These are phyloP conservation scores for Amesomyces nigricolor DNA, from an alignment of 2,329 filamentous ascomycete species.

Conservation along the genomic window DNA sequence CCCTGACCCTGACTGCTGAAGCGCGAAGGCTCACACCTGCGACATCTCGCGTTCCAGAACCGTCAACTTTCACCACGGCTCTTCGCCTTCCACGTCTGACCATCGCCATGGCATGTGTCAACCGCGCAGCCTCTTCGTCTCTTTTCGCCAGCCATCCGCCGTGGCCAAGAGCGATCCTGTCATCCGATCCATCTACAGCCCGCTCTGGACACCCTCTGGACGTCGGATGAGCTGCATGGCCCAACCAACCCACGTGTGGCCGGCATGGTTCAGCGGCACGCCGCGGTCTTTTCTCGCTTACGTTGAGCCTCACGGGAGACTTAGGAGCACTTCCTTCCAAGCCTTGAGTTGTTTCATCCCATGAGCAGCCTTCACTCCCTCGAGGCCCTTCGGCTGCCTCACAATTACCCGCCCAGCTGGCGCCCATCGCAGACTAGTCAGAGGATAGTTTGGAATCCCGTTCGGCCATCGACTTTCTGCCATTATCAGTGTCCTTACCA, in stretches of 20 bases:
- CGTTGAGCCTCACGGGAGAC: neutral
- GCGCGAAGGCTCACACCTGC: constrained; percentile 22
- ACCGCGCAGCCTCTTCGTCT: neutral
- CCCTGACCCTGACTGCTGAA: constrained; percentile 24
- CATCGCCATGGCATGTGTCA: constrained; percentile 19
- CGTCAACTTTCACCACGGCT: constrained; percentile 19
- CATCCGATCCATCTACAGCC: constrained; percentile 16
- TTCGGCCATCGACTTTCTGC: neutral
- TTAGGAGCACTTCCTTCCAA: neutral
- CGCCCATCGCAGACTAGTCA: neutral
- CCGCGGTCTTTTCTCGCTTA: neutral
- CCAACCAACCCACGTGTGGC: constrained; percentile 5
- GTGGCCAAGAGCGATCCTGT: constrained; percentile 14
- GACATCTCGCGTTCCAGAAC: constrained; percentile 27
- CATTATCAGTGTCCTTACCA: no score
- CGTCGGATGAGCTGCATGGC: constrained; percentile 15
- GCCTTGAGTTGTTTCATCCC: constrained; percentile 15
- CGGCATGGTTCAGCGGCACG: neutral
- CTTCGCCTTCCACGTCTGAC: constrained; percentile 24
- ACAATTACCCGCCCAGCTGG: neutral
- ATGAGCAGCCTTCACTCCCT: neutral
- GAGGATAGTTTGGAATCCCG: neutral
- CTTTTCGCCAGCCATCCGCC: neutral
- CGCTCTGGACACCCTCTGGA: constrained; percentile 5
- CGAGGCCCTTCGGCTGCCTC: constrained; percentile 18